These are phyloP conservation scores for Xenosphaeropsis pyriputrescens DNA, from an alignment of 2,329 filamentous ascomycete genomes.

Conservation along the genomic window DNA sequence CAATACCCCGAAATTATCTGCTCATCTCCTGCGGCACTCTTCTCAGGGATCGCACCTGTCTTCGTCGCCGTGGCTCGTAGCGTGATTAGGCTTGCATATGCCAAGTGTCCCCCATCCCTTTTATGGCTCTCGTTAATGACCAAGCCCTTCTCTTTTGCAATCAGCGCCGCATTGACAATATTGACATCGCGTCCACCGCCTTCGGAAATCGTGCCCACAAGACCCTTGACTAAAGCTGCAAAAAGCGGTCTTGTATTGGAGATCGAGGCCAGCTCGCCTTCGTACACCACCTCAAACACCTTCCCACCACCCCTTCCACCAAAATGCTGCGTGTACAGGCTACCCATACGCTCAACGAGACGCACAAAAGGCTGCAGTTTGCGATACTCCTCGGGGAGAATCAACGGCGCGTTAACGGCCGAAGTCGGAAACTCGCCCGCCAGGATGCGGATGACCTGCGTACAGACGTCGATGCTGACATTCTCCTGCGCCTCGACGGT, in stretches of 20 bases:
- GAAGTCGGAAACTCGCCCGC: constrained; percentile 58
- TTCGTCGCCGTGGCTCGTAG: constrained; percentile 26
- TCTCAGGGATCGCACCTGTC: constrained; percentile 18
- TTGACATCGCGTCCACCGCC: constrained; percentile 56
- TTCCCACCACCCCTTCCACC: constrained; percentile 37
- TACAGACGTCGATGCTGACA: constrained; percentile 69
- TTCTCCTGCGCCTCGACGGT: constrained; percentile 77
- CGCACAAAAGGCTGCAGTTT: constrained; percentile 64
- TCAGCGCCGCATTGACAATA: constrained; percentile 66
- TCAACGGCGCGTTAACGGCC: constrained; percentile 70
- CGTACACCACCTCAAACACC: constrained; percentile 63
- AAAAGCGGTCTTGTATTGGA: constrained; percentile 67
- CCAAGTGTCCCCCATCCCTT: constrained; percentile 42
- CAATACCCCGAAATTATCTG: constrained; percentile 50
- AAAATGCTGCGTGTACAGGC: constrained; percentile 67
- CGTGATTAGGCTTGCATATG: constrained; percentile 58
- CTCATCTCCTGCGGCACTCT: constrained; percentile 1
- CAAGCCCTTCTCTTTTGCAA: constrained; percentile 66
- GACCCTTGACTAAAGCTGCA: constrained; percentile 64
- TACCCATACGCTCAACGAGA: constrained; percentile 67
- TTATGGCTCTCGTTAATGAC: constrained; percentile 60
- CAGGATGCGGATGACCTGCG: constrained; percentile 62
- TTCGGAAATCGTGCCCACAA: constrained; percentile 54
- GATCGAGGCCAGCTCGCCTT: constrained; percentile 57
- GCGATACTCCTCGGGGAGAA: constrained; percentile 66